Conservation (phyloP, 2,329 filamentous ascomycete genomes). For the Rhinocladiella mackenziei region DNA sequence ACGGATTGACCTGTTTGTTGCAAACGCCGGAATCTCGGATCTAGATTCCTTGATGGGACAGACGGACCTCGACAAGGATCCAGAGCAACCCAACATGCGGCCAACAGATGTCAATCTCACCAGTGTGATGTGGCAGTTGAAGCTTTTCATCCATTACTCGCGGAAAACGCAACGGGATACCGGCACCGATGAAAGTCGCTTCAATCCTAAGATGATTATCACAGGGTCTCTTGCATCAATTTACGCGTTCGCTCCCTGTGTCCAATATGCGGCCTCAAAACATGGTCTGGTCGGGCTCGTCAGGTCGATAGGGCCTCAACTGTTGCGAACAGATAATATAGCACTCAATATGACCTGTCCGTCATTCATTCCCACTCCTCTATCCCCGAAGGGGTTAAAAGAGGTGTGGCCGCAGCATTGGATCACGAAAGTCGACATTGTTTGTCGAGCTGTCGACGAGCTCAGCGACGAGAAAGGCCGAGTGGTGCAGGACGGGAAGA, state of each 20-base stretch:
- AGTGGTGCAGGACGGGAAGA: conserved; percentile 2
- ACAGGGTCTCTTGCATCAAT: conserved; percentile 45
- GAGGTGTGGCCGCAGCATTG: not conserved
- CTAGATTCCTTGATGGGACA: conserved; percentile 43
- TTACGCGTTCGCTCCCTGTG: conserved; percentile 32
- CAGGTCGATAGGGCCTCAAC: not conserved
- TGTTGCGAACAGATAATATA: not conserved
- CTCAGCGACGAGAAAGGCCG: not conserved
- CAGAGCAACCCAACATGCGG: not conserved
- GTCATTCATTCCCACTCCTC: not conserved
- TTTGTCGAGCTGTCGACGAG: not conserved
- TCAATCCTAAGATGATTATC: conserved; percentile 37
- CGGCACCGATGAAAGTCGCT: not conserved
- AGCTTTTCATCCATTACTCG: not conserved
- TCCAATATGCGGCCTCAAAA: not conserved
- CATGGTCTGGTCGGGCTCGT: not conserved
- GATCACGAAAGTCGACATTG: not conserved
- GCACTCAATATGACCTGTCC: conserved; percentile 1
- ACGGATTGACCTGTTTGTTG: conserved; percentile 44
- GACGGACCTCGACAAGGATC: not conserved
- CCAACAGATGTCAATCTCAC: not conserved
- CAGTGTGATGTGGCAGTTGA: not conserved
- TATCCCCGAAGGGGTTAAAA: conserved; percentile 2
- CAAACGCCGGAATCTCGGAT: conserved; percentile 59
- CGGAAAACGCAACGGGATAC: not conserved